Evolutionary conservation across 208 protist species (phyloP).

Genomic region (Crithidia bombi): DNA sequence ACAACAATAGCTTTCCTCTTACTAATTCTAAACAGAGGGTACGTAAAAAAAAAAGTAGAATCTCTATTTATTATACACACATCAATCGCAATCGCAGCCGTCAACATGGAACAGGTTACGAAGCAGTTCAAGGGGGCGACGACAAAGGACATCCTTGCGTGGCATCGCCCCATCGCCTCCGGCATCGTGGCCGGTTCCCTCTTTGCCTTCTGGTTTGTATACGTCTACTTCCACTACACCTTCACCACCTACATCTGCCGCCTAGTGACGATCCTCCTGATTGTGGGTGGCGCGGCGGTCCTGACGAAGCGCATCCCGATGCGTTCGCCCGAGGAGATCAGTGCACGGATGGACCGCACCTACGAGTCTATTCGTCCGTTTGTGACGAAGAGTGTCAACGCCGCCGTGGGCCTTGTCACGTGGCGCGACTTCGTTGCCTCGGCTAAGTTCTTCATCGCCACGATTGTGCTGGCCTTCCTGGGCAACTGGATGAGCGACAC

Average conservation of each 20-base stretch:
- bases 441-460: constrained; percentile 46
- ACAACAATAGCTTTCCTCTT: no score
- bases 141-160: constrained; percentile 61
- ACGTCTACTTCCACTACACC: constrained; percentile 75
- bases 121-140: constrained; percentile 55
- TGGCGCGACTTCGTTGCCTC: constrained; percentile 65
- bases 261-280: constrained; percentile 47
- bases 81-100: no score
- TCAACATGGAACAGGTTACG: constrained; percentile 30
- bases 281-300: constrained; percentile 37
- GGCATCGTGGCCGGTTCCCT: constrained; percentile 43
- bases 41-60: not conserved
- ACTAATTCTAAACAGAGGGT: no score
- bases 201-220: constrained; percentile 61
- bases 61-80: no score
- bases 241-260: constrained; percentile 74
- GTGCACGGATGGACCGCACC: constrained; percentile 42
- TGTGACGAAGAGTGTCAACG: constrained; percentile 36
- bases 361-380: constrained; percentile 60
- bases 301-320: constrained; percentile 38
- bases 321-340: constrained; percentile 50
- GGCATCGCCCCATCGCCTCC: constrained; percentile 68
- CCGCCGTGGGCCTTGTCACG: constrained; percentile 47
- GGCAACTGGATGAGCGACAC: constrained; percentile 81
- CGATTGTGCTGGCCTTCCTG: constrained; percentile 58